Conservation (phyloP, 2,329 filamentous ascomycete species). For the Teratosphaeria nubilosa region DNA sequence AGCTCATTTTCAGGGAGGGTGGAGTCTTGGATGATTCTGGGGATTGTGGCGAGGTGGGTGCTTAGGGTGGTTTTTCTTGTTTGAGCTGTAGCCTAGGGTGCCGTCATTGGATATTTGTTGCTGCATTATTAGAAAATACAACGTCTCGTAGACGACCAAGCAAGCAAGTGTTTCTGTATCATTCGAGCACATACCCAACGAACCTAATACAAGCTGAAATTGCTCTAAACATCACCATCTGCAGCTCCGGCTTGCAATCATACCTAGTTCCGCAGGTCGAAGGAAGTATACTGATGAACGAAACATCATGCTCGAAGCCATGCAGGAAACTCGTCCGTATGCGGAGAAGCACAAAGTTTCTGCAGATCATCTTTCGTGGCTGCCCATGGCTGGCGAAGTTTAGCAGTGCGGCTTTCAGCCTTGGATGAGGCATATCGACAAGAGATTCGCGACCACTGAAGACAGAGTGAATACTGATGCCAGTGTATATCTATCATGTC, state of each 20-base stretch:
- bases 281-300: constrained; percentile 58
- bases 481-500: not conserved
- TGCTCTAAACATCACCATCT: constrained; percentile 22
- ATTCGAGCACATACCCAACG: constrained; percentile 37
- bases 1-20: constrained; percentile 26
- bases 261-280: constrained; percentile 41
- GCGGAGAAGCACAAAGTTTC: constrained; percentile 48
- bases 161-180: too few relatives aligned
- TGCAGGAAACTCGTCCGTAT: constrained; percentile 56
- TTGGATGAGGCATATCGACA: constrained; percentile 29
- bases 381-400: constrained; percentile 69
- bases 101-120: too few relatives aligned
- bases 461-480: not conserved
- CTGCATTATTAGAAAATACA: too few relatives aligned
- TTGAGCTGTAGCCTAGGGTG: constrained; percentile 52
- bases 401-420: constrained; percentile 55
- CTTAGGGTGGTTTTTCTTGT: constrained; percentile 46
- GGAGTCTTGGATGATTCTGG: constrained; percentile 10
- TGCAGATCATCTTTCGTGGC: constrained; percentile 53
- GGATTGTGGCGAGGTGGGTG: constrained; percentile 49
- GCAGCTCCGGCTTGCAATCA: not conserved
- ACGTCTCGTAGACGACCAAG: too few relatives aligned
- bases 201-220: constrained; percentile 50
- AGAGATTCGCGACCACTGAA: not conserved
- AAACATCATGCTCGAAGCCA: constrained; percentile 54